Evolutionary conservation across 2,329 filamentous ascomycete genomes (phyloP).

Genomic region (Aspergillus quadricinctus): DNA sequence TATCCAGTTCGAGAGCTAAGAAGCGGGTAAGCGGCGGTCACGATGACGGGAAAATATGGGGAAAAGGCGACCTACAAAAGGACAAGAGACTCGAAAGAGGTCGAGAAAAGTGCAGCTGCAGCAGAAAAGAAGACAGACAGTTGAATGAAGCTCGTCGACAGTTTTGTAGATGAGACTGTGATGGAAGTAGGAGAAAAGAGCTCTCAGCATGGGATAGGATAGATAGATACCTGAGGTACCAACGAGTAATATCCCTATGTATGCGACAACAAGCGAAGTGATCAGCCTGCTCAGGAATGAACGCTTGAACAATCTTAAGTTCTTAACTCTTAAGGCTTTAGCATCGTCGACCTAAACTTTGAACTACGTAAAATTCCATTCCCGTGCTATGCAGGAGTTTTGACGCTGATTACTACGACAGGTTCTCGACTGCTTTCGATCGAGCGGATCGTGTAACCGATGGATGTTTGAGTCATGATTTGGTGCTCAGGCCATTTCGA

Average conservation of each 20-base stretch:
- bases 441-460: neutral
- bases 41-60: conserved; percentile 3
- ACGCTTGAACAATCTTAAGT: neutral
- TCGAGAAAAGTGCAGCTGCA: neutral
- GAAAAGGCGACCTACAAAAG: neutral
- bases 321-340: neutral
- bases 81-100: neutral
- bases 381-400: neutral
- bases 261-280: neutral
- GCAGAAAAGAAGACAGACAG: conserved; percentile 3
- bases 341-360: neutral
- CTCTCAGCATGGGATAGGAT: neutral
- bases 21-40: neutral
- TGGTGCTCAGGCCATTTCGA: neutral
- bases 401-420: neutral
- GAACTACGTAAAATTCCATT: neutral
- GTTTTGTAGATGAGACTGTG: neutral
- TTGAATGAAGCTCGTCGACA: conserved; percentile 17
- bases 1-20: neutral
- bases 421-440: neutral
- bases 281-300: neutral
- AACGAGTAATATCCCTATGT: too few species aligned
- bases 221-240: neutral
- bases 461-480: neutral
- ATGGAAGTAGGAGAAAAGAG: conserved; percentile 1